Conservation (phyloP, 352 stramenopile species). For the Thalassiosira livingstoniorum region DNA sequence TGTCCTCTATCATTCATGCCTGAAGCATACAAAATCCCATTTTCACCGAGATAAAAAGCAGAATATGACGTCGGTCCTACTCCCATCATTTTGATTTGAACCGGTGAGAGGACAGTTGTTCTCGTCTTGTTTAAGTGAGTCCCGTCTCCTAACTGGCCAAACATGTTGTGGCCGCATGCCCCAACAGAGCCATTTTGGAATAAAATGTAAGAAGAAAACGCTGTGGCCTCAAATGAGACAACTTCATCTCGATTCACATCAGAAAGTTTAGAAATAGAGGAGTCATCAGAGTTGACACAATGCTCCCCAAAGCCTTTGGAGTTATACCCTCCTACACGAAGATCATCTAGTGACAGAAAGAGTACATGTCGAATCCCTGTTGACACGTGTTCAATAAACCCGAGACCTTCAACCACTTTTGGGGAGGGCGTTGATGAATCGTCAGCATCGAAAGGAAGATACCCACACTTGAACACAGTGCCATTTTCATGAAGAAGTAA, state of each 20-base stretch:
- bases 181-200: constrained; percentile 49
- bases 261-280: too few species aligned
- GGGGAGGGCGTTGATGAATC: too few species aligned
- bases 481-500: constrained; percentile 44
- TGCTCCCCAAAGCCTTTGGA: too few species aligned
- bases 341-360: too few species aligned
- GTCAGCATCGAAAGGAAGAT: too few species aligned
- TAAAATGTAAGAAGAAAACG: constrained; percentile 47
- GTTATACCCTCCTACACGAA: too few species aligned
- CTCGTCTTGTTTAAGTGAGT: constrained; percentile 37
- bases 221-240: constrained; percentile 42
- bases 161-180: constrained; percentile 52
- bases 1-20: constrained; percentile 56
- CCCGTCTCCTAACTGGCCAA: constrained; percentile 59
- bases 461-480: constrained; percentile 38
- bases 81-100: constrained; percentile 38
- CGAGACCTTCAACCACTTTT: too few species aligned
- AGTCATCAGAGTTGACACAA: too few species aligned
- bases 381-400: too few species aligned
- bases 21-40: constrained; percentile 40
- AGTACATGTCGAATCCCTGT: too few species aligned
- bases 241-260: constrained; percentile 18
- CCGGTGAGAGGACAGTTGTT: constrained; percentile 10
- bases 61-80: constrained; percentile 44
- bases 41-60: constrained; percentile 46